Percentiles rank a stretch among this genome's conserved stretches.
Conservation (phyloP, 371 early-diverging fungal genomes). For the Choanephora cucurbitarum region DNA sequence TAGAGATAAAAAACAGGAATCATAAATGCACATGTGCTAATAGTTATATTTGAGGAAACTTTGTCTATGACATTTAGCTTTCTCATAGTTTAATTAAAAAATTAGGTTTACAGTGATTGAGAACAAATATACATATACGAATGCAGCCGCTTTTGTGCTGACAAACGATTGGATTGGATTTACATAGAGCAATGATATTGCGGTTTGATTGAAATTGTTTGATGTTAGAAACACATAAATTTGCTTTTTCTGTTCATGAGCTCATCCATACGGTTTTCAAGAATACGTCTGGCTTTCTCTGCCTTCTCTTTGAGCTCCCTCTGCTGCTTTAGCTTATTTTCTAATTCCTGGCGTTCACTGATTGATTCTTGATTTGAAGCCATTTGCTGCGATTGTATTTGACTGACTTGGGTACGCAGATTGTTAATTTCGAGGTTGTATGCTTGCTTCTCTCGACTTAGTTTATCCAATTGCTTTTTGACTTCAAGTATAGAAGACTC, state of each 20-base stretch:
- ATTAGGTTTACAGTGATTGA: too few species aligned
- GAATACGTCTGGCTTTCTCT: slow-evolving; percentile 47
- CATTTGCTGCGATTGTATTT: slow-evolving; percentile 31
- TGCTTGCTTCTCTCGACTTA: slow-evolving; percentile 45
- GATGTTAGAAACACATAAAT: slow-evolving; percentile 52
- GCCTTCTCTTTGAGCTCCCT: slow-evolving; percentile 49
- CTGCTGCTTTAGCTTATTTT: slow-evolving; percentile 36
- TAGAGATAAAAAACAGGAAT: too few species aligned
- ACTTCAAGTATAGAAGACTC: slow-evolving; percentile 42
- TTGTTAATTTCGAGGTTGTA: slow-evolving; percentile 42
- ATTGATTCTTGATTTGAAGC: slow-evolving; percentile 13
- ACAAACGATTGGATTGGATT: too few species aligned
- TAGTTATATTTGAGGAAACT: too few species aligned
- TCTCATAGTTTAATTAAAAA: too few species aligned
- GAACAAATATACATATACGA: too few species aligned
- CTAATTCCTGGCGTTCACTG: slow-evolving; percentile 28
- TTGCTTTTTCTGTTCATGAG: slow-evolving; percentile 54
- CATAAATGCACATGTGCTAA: too few species aligned
- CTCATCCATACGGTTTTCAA: slow-evolving; percentile 53
- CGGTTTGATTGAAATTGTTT: too few species aligned
- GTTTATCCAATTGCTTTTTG: slow-evolving; percentile 41
- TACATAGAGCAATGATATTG: too few species aligned
- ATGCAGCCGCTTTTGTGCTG: too few species aligned
- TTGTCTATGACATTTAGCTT: too few species aligned
- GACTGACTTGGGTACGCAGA: slow-evolving; percentile 40